phyloP scores from a whole-genome alignment of 2,329 filamentous ascomycete species.

The Capronia coronata region DNA sequence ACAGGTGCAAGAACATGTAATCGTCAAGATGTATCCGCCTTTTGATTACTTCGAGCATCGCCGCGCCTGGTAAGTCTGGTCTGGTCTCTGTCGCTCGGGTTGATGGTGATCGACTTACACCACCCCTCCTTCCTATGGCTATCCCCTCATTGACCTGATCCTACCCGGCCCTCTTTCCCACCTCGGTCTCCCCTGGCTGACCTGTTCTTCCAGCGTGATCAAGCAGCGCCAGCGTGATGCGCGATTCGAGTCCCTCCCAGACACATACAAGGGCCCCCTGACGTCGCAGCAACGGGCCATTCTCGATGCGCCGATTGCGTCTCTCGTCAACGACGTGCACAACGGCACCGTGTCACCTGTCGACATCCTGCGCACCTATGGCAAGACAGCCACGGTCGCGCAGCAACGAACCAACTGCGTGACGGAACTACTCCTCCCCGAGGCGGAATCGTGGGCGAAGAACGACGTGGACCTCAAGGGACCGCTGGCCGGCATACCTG shows the following conservation, averaged over 20 bases:
- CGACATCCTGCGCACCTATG: slow-evolving; percentile 76
- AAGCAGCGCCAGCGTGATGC: slow-evolving; percentile 71
- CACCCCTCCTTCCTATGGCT: too few relatives aligned
- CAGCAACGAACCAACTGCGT: slow-evolving; percentile 84
- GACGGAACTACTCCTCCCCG: slow-evolving; percentile 75
- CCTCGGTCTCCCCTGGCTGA: not conserved
- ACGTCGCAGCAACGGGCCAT: slow-evolving; percentile 59
- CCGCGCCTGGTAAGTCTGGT: slow-evolving; percentile 57
- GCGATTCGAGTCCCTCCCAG: slow-evolving; percentile 61
- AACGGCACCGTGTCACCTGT: slow-evolving; percentile 58
- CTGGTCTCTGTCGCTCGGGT: not conserved
- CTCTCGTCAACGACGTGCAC: slow-evolving; percentile 72
- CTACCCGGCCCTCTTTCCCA: too few relatives aligned
- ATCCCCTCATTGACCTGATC: too few relatives aligned
- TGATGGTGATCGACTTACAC: too few relatives aligned
- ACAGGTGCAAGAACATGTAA: slow-evolving; percentile 8
- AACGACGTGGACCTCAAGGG: slow-evolving; percentile 65
- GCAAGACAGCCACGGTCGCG: slow-evolving; percentile 75
- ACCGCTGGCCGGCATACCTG: slow-evolving; percentile 76
- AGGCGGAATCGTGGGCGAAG: slow-evolving; percentile 66
- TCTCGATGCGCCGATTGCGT: slow-evolving; percentile 65
- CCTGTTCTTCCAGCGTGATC: slow-evolving; percentile 50
- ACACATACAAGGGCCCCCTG: slow-evolving; percentile 60
- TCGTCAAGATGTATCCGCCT: slow-evolving; percentile 43
- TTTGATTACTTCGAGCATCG: slow-evolving; percentile 65